These are phyloP conservation scores for Penicillium sp. DNA, from an alignment of 2,329 filamentous ascomycete species.

Conservation along the genomic window DNA sequence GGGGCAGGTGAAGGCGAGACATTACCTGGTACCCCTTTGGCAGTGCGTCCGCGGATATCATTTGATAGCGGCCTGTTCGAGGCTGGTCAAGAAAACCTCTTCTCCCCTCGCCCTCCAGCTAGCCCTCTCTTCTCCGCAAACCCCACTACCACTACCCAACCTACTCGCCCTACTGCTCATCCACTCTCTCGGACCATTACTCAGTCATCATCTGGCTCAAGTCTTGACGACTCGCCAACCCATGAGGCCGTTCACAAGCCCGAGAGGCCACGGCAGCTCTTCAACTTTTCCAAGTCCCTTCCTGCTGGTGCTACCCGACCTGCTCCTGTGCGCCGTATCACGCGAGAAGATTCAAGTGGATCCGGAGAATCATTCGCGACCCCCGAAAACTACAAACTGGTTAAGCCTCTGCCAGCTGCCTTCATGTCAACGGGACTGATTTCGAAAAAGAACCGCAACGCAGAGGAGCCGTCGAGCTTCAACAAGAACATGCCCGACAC, in stretches of 20 bases:
- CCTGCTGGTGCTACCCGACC: conserved; percentile 65
- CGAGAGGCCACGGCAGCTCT: conserved; percentile 54
- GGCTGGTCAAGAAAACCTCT: conserved; percentile 58
- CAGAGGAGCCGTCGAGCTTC: conserved; percentile 62
- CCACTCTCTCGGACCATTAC: conserved; percentile 84
- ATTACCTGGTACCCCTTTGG: conserved; percentile 56
- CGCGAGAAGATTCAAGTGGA: conserved; percentile 50
- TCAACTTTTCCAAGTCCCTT: conserved; percentile 72
- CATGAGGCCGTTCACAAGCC: conserved; percentile 58
- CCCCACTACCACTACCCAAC: conserved; percentile 29
- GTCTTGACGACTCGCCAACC: conserved; percentile 71
- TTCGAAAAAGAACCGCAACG: conserved; percentile 87
- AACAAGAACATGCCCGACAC: conserved; percentile 84
- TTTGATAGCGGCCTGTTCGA: conserved; percentile 72
- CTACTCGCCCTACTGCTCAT: conserved; percentile 58
- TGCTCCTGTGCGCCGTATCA: conserved; percentile 41
- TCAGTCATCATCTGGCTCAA: conserved; percentile 81
- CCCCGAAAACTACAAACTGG: conserved; percentile 72
- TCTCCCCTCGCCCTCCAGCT: conserved; percentile 61
- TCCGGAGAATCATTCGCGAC: conserved; percentile 64
- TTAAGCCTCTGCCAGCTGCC: conserved; percentile 74
- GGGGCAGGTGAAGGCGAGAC: conserved; percentile 48
- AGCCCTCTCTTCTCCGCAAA: conserved; percentile 40
- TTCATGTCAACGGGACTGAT: conserved; percentile 95
- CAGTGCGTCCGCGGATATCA: conserved; percentile 69